Conservation (phyloP, 192 early-diverging fungal genomes). For the Entophlyctis luteolus region DNA sequence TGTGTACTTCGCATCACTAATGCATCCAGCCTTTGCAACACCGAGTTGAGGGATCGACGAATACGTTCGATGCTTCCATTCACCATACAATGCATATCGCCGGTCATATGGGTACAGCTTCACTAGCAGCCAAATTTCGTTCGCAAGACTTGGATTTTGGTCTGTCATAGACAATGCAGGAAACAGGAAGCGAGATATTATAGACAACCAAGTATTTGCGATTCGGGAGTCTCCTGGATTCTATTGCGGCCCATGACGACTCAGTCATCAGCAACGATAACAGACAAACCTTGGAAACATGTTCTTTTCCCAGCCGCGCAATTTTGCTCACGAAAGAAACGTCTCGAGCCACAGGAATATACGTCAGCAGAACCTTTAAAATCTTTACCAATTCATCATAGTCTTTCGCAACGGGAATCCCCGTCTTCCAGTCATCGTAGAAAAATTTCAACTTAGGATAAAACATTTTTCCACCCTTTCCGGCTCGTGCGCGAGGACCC, state of each 20-base stretch:
- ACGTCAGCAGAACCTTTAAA: conserved; percentile 28
- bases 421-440: conserved; percentile 54
- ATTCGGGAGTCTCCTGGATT: conserved; percentile 12
- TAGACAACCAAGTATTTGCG: conserved; percentile 39
- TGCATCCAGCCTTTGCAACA: conserved; percentile 42
- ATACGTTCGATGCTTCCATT: conserved; percentile 67
- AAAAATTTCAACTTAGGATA: conserved; percentile 56
- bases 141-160: conserved; percentile 62
- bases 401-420: conserved; percentile 26
- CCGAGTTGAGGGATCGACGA: conserved; percentile 52
- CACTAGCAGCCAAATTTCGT: conserved; percentile 65
- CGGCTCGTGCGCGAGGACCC: conserved; percentile 21
- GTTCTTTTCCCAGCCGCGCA: conserved; percentile 38
- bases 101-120: conserved; percentile 54
- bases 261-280: background rate
- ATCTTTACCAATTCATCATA: conserved; percentile 18
- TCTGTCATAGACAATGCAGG: conserved; percentile 61
- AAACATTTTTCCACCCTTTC: conserved; percentile 20
- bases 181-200: conserved; percentile 53
- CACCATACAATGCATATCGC: conserved; percentile 70
- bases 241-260: conserved; percentile 7
- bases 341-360: conserved; percentile 45
- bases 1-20: conserved; percentile 54
- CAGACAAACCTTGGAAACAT: conserved; percentile 30
- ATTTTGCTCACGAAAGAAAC: conserved; percentile 41